A percentile compares a stretch with the other conserved stretches of the same genome.
These are phyloP conservation scores for Coniochaeta sp. DNA, from an alignment of 2,329 filamentous ascomycete genomes.

Conservation along the genomic window DNA sequence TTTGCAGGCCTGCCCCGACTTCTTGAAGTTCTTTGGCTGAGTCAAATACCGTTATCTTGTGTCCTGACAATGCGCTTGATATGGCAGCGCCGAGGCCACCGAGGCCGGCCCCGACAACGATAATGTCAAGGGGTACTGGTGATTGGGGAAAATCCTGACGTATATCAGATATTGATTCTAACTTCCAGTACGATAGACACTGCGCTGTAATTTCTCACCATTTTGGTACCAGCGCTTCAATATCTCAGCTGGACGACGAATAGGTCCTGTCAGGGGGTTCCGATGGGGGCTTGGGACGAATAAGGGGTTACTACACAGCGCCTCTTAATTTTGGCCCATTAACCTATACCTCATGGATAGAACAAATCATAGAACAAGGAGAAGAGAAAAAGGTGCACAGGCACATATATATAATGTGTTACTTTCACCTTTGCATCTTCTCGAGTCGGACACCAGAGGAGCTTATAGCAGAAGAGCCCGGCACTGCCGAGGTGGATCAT, in stretches of 20 bases:
- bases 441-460: not conserved
- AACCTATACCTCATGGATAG: too few species aligned
- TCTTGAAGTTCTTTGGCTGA: conserved; percentile 10
- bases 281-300: too few species aligned
- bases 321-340: too few species aligned
- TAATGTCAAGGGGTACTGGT: conserved; percentile 4
- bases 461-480: not conserved
- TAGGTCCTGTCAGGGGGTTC: too few species aligned
- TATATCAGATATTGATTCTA: not conserved
- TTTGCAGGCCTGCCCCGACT: conserved; percentile 18
- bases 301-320: too few species aligned
- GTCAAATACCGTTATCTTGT: conserved; percentile 7
- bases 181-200: too few species aligned
- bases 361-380: too few species aligned
- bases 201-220: too few species aligned
- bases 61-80: conserved; percentile 7
- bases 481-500: not conserved
- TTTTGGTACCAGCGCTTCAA: too few species aligned
- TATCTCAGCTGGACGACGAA: too few species aligned
- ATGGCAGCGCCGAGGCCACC: conserved; percentile 10
- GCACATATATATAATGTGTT: too few species aligned
- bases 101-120: conserved; percentile 15
- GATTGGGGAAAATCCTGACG: not conserved
- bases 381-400: too few species aligned
- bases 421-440: not conserved